Base-by-base conservation (phyloP, 768 basidiomycete genomes). In the Pulveroboletus sp. region DNA sequence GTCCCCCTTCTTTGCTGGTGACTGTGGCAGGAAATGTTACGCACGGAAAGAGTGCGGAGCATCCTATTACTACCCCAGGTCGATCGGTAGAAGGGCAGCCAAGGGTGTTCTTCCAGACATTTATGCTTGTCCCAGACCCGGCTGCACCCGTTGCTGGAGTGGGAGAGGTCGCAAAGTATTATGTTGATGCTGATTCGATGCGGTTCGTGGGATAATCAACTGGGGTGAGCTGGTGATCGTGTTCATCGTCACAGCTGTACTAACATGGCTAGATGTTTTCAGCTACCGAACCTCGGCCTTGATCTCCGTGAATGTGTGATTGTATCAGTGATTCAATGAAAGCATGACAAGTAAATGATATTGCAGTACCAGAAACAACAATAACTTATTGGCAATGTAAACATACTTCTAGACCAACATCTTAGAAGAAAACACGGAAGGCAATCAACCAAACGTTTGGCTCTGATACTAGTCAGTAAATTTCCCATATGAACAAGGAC, bases 21-120 rank as follows among this genome's bases (percentile, higher is more conserved):
- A 83, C 83, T 3, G 89, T 92, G 4, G 86, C 89, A 5, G 90
- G 90, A 17, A 86, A 74, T 52, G 90, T 93, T 33, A 79, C 74
- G 3, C 84, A 90, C 54, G 87, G 87, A 24, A 74, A 70, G 46
- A 80, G 78, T 10, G 75, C 81, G 31, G 62, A 78, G 24, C 86
- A 87, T 62, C 83, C 80, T 11, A 66, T 72, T 38, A 74, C 76
- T 1, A 73, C 77, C 13, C 66, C 66, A 31, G 45, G 67, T 33
- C 76, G 78, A 60, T 77, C 74, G 17, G 71, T 83, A 15, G 89
- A 92, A 48, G 86, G 81, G 10, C 87, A 89, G 35, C 84, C 90
- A 8, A 80, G 90, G 35, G 87, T 91, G 43, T 93, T 93, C 69
- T 84, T 85, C 15, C 90, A 93, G 67, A 87, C 89, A 6, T 93